phyloP scores from a whole-genome alignment of 1,284 basidiomycete species.

The Fistulina hepatica region DNA sequence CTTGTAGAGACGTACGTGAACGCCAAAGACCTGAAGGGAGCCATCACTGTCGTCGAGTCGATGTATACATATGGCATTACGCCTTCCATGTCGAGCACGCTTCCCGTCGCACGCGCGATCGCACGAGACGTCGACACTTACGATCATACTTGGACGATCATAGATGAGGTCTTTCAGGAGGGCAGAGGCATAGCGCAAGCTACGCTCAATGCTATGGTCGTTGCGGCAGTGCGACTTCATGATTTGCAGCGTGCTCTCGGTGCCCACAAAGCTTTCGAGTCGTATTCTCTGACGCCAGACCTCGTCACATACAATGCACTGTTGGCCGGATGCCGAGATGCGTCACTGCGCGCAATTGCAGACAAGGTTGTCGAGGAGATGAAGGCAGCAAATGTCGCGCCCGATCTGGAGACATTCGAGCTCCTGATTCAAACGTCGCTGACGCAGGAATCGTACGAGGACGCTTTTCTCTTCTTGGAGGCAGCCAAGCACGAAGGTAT shows the following conservation, averaged over 20 bases:
- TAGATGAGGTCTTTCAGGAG: conserved; percentile 50
- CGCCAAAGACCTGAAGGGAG: conserved; percentile 43
- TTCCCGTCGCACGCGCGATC: conserved; percentile 43
- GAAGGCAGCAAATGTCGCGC: conserved; percentile 41
- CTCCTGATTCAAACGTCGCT: conserved; percentile 59
- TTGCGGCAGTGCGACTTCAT: conserved; percentile 46
- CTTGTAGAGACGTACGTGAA: conserved; percentile 54
- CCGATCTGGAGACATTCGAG: conserved; percentile 52
- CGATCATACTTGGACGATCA: conserved; percentile 53
- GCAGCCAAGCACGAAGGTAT: conserved; percentile 36
- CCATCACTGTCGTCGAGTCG: conserved; percentile 40
- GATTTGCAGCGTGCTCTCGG: conserved; percentile 73
- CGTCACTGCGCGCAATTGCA: conserved; percentile 47
- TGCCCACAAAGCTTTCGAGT: conserved; percentile 53
- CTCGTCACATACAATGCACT: conserved; percentile 63
- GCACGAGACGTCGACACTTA: conserved; percentile 38
- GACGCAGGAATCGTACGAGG: conserved; percentile 65
- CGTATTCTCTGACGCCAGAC: conserved; percentile 47
- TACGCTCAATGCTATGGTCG: conserved; percentile 56
- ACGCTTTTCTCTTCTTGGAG: conserved; percentile 82
- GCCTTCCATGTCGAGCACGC: conserved; percentile 36
- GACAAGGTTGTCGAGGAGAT: conserved; percentile 52
- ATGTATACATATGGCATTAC: conserved; percentile 42
- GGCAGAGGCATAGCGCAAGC: conserved; percentile 43
- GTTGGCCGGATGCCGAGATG: conserved; percentile 49